Base-by-base conservation (phyloP, 106 monocot species). In the Dioscorea dumetorum region DNA sequence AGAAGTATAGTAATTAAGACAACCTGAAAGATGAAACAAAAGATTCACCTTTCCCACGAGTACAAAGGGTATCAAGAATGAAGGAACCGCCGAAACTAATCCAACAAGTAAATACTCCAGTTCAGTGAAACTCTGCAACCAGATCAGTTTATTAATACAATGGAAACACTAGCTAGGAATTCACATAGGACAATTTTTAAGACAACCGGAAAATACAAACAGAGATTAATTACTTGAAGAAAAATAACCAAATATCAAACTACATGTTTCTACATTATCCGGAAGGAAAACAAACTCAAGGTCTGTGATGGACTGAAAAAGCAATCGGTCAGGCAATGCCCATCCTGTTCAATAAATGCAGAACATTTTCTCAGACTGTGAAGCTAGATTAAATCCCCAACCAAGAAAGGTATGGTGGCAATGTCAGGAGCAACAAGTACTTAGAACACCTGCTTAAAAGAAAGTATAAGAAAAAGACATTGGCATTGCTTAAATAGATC, bases 51-150 rank as follows among this genome's bases (percentile, higher is more conserved):
- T 84, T 60, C 91, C 97, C 24, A 92, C 91, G 65, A 92, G 48
- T 51, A 97, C 5, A 58, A 97, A 73, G 24, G 97, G 97, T 48
- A 92, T 60, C 69, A 92, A n/a, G 58, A 97, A 75, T 20, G 89
- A 60, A 10, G 97, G 97, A 15, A 82, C 69, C 0, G 89, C 84
- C 2, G 97, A 86, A 20, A 92, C 80, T 76, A 97, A 74, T 58
- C 91, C 97, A 24, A 97, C 22, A 24, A 97, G 67, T 70, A 97
- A 73, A 86, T 92, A 97, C 70, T 97, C 97, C 71, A 97, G 54
- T 66, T 97, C 91, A 1, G 73, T 83, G 67, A 97, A 97, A 0
- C 73, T 87, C 97, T 97, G 84, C 50, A 51, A 77, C 49, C 64
- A 78, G 7, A 76, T 60, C 16, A 32, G 57, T 54, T 12, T 31